A percentile compares a stretch with the other conserved stretches of the same genome.
Evolutionary conservation across 164 flowering plant species (phyloP).

Genomic region (Santalum album): DNA sequence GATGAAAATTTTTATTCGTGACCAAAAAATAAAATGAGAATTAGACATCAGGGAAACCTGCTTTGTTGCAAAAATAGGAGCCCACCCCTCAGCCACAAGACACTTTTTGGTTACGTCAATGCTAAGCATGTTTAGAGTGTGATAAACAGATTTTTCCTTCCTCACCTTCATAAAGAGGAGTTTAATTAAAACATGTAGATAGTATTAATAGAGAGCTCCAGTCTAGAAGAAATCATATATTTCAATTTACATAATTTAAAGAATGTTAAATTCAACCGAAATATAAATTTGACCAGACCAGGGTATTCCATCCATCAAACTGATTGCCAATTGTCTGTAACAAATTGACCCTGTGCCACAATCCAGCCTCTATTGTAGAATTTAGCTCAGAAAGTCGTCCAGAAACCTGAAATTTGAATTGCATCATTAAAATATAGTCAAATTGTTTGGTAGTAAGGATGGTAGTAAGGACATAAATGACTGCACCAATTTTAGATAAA

Average conservation of each 20-base stretch:
- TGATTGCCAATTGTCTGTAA: background rate
- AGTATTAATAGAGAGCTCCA: no score
- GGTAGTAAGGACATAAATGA: background rate
- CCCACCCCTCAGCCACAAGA: slow-evolving; percentile 8
- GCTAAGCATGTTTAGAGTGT: slow-evolving; percentile 7
- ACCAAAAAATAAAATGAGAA: background rate
- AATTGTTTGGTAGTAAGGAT: background rate
- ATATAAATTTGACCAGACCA: background rate
- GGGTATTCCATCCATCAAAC: background rate
- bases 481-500: background rate
- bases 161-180: slow-evolving; percentile 1
- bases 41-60: background rate
- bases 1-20: no score
- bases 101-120: slow-evolving; percentile 6
- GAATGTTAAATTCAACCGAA: background rate
- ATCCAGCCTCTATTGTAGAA: background rate
- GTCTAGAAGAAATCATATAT: no score
- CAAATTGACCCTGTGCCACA: background rate
- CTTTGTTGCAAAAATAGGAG: slow-evolving; percentile 7
- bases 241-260: no score
- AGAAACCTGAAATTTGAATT: background rate
- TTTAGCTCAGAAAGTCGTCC: slow-evolving; percentile 1
- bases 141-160: slow-evolving; percentile 5
- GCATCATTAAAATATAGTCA: background rate
- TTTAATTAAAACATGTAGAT: no score